phyloP scores from a whole-genome alignment of 768 basidiomycete species.

The Mrakia gelida region DNA sequence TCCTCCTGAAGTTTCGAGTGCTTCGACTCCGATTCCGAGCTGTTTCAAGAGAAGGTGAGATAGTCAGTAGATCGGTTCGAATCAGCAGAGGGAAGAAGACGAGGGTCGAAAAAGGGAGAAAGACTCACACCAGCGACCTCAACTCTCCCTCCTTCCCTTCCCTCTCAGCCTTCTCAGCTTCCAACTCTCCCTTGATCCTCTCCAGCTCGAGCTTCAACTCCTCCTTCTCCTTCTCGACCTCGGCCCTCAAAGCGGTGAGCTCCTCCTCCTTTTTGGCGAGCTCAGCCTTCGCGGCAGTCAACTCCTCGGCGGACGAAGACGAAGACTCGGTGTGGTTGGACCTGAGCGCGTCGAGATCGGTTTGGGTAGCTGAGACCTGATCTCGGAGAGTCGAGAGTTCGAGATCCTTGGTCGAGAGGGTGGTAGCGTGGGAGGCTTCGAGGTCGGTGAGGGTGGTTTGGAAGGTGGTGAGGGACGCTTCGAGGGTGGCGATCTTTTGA shows the following conservation, averaged over 20 bases:
- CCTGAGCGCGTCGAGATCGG: slow-evolving; percentile 13
- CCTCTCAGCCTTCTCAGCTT: slow-evolving; percentile 14
- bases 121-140: not conserved
- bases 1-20: slow-evolving; percentile 14
- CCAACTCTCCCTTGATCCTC: slow-evolving; percentile 10
- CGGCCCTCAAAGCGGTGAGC: not conserved
- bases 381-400: slow-evolving; percentile 5
- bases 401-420: not conserved
- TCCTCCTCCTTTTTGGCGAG: slow-evolving; percentile 16
- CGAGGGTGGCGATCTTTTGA: slow-evolving; percentile 16
- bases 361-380: not conserved
- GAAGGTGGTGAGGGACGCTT: slow-evolving; percentile 7
- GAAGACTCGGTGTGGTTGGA: slow-evolving; percentile 1
- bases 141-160: slow-evolving; percentile 16
- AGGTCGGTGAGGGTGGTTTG: slow-evolving; percentile 18
- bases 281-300: slow-evolving; percentile 7
- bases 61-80: not conserved
- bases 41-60: not conserved
- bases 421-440: not conserved
- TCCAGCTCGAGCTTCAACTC: not conserved
- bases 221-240: slow-evolving; percentile 3
- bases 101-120: not conserved
- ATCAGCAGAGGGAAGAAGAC: not conserved
- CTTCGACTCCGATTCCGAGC: not conserved
- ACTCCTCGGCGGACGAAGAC: not conserved